A percentile compares a stretch with the other conserved stretches of the same genome.
These are phyloP conservation scores for Penicillium expansum DNA, from an alignment of 2,329 filamentous ascomycete species.

Conservation along the genomic window DNA sequence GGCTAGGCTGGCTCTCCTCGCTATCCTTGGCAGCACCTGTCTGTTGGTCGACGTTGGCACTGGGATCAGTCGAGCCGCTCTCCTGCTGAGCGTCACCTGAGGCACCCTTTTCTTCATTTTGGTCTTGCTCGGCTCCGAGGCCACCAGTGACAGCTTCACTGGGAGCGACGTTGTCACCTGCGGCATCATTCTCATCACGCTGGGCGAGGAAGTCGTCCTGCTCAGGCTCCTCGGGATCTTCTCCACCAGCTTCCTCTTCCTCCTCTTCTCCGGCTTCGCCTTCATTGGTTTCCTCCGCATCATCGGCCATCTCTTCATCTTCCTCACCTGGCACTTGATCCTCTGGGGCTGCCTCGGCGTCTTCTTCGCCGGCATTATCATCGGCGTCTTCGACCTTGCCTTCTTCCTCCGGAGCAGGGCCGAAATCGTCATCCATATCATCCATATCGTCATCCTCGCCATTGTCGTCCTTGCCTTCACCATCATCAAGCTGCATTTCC, in stretches of 20 bases:
- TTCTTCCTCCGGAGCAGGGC: constrained; percentile 38
- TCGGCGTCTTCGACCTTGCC: constrained; percentile 33
- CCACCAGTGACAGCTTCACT: constrained; percentile 43
- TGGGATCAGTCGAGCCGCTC: constrained; percentile 45
- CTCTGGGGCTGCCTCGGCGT: constrained; percentile 30
- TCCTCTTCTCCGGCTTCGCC: constrained; percentile 49
- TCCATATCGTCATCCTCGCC: constrained; percentile 46
- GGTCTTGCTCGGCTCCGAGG: constrained; percentile 40
- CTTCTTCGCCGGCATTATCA: constrained; percentile 31
- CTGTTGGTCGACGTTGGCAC: constrained; percentile 48
- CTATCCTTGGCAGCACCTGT: constrained; percentile 42
- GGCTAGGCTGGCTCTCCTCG: constrained; percentile 38
- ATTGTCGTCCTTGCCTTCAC: constrained; percentile 57
- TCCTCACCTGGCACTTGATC: constrained; percentile 34
- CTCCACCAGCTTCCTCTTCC: constrained; percentile 38
- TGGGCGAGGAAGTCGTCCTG: constrained; percentile 47
- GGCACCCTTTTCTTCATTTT: constrained; percentile 48
- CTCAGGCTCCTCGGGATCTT: constrained; percentile 54
- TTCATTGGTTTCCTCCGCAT: constrained; percentile 45
- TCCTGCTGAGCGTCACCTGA: constrained; percentile 44
- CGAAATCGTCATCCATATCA: constrained; percentile 45
- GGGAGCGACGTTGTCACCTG: constrained; percentile 53
- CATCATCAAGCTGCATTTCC: constrained; percentile 77
- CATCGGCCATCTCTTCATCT: constrained; percentile 44
- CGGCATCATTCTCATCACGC: constrained; percentile 51